These are phyloP conservation scores for Corynascus novoguineensis DNA, from an alignment of 495 filamentous ascomycete genomes.

Conservation along the genomic window DNA sequence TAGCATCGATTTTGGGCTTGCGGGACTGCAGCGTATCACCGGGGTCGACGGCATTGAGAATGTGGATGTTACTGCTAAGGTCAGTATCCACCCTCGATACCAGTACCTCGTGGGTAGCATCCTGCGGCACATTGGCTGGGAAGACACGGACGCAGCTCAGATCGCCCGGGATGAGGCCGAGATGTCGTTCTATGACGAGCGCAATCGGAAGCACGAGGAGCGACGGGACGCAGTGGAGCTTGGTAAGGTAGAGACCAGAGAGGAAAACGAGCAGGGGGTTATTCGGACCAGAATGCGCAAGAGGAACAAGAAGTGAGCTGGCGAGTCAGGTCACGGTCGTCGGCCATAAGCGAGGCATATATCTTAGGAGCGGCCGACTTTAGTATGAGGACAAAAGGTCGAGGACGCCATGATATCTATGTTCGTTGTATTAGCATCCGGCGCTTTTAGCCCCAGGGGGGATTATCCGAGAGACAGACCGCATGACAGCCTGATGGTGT, in stretches of 20 bases:
- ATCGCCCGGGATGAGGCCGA: constrained; percentile 39
- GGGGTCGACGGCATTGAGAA: constrained; percentile 54
- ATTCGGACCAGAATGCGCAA: constrained; percentile 28
- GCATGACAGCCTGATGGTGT: neutral
- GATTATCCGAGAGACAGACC: constrained; percentile 3
- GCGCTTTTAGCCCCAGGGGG: neutral
- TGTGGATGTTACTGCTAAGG: constrained; percentile 49
- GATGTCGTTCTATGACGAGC: constrained; percentile 24
- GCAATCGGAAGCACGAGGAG: constrained; percentile 25
- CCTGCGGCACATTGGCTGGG: constrained; percentile 51
- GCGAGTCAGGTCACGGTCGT: neutral
- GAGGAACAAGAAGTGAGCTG: constrained; percentile 23
- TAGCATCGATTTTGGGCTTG: constrained; percentile 51
- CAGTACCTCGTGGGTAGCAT: constrained; percentile 50
- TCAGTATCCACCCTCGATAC: constrained; percentile 52
- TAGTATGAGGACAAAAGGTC: neutral
- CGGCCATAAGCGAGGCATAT: neutral
- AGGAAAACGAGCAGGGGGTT: constrained; percentile 22
- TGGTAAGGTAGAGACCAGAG: constrained; percentile 10
- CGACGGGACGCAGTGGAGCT: constrained; percentile 19
- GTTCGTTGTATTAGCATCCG: constrained; percentile 10
- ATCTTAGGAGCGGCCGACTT: constrained; percentile 2
- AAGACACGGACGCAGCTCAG: constrained; percentile 45
- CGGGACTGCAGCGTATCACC: constrained; percentile 50
- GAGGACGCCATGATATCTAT: constrained; percentile 3